These are phyloP conservation scores for Datisca glomerata DNA, from an alignment of 306 rosid genomes.

Conservation along the genomic window DNA sequence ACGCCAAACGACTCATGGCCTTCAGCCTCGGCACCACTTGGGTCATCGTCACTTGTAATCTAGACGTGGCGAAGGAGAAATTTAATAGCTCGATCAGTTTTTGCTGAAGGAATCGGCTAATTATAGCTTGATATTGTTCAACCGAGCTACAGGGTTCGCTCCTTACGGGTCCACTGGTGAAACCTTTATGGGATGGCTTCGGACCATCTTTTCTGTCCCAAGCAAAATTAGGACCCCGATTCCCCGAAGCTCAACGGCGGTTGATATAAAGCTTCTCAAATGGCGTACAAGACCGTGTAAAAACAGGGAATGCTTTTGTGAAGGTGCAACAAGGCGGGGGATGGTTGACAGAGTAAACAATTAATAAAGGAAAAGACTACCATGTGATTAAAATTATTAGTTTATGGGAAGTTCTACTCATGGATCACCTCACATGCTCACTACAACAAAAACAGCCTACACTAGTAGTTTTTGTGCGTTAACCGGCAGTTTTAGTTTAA, in stretches of 20 bases:
- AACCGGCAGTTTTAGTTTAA: too few relatives aligned
- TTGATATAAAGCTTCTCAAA: slow-evolving; percentile 31
- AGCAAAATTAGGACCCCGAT: slow-evolving; percentile 60
- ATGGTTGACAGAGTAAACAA: too few relatives aligned
- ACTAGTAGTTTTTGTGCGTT: too few relatives aligned
- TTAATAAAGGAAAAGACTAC: too few relatives aligned
- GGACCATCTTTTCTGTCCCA: slow-evolving; percentile 62
- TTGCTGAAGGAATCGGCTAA: slow-evolving; percentile 91
- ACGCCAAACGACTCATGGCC: slow-evolving; percentile 84
- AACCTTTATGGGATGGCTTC: slow-evolving; percentile 62
- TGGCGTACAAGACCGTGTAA: too few relatives aligned
- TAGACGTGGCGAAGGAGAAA: slow-evolving; percentile 58
- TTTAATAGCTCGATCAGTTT: slow-evolving; percentile 57
- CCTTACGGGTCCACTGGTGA: slow-evolving; percentile 81
- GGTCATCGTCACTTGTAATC: slow-evolving; percentile 53
- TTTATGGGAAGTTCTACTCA: too few relatives aligned
- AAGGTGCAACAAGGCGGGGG: too few relatives aligned
- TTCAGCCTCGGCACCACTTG: slow-evolving; percentile 68
- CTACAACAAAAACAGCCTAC: too few relatives aligned
- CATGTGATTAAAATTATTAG: too few relatives aligned
- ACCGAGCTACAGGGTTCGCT: slow-evolving; percentile 80
- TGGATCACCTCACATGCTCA: too few relatives aligned
- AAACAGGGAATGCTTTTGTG: too few relatives aligned
- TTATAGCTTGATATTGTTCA: slow-evolving; percentile 73
- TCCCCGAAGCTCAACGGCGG: too few relatives aligned